phyloP scores from a whole-genome alignment of 2,329 filamentous ascomycete species.

The Sporothrix phasma region DNA sequence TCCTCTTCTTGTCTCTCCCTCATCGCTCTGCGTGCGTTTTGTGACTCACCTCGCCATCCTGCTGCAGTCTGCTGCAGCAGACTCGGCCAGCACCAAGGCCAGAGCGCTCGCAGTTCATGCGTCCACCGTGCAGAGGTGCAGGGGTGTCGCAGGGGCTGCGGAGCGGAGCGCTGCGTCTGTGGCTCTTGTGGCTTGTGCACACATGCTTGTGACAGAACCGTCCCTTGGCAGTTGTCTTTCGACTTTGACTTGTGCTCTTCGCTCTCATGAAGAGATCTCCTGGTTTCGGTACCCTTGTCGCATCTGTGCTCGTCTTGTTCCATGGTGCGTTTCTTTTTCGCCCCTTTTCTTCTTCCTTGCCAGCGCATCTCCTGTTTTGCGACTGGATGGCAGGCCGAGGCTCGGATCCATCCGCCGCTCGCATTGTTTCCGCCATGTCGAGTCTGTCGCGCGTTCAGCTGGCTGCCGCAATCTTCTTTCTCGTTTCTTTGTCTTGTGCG shows the following conservation, averaged over 20 bases:
- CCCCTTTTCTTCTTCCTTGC: not conserved
- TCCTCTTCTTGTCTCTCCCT: not conserved
- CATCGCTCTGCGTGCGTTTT: not conserved
- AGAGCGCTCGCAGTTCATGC: not conserved
- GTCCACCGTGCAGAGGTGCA: not conserved
- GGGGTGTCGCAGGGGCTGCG: not conserved
- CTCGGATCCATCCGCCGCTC: constrained; percentile 2
- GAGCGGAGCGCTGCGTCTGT: not conserved
- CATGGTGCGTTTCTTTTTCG: not conserved
- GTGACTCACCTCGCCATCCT: constrained; percentile 2
- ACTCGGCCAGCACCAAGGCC: not conserved
- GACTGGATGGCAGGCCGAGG: not conserved
- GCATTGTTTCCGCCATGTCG: not conserved
- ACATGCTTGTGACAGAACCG: not conserved
- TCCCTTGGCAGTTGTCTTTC: not conserved
- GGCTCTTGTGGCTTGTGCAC: not conserved
- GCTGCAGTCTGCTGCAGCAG: not conserved
- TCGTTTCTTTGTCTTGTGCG: constrained; percentile 1
- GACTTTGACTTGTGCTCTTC: not conserved
- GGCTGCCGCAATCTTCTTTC: not conserved
- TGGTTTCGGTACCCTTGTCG: not conserved
- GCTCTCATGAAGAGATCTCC: no score
- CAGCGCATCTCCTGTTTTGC: not conserved
- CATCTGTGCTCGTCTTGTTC: not conserved
- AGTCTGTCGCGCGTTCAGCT: not conserved